A percentile compares a stretch with the other conserved stretches of the same genome.
phyloP scores from a whole-genome alignment of 108 stramenopile species.

The Heterococcus sp. region DNA sequence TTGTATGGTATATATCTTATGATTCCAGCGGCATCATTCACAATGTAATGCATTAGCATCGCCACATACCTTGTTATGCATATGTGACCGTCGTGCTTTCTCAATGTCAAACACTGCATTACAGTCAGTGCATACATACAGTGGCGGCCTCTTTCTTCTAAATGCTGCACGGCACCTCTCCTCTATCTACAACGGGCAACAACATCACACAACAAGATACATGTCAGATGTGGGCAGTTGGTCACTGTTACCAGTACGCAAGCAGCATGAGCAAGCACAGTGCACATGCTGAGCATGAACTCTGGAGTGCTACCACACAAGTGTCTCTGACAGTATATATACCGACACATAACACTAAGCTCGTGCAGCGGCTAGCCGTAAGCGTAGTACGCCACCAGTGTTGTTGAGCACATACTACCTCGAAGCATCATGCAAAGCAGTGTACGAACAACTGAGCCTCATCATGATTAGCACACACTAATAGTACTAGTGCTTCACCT shows the following conservation, averaged over 20 bases:
- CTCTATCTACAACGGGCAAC: background rate
- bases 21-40: no score
- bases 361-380: no score
- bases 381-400: no score
- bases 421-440: background rate
- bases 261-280: background rate
- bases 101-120: background rate
- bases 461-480: background rate
- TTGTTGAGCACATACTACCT: background rate
- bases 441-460: background rate
- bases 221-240: no score
- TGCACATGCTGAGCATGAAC: background rate
- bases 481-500: background rate
- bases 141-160: background rate
- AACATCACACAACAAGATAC: background rate
- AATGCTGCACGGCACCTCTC: background rate
- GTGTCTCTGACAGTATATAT: no score
- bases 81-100: background rate
- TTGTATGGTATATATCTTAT: no score
- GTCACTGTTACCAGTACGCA: no score
- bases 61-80: no score
- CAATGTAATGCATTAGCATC: no score
- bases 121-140: background rate
- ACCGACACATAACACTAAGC: no score
- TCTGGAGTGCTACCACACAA: background rate